phyloP scores from a whole-genome alignment of 805 yeast genomes.

The Candida peoriensis region DNA sequence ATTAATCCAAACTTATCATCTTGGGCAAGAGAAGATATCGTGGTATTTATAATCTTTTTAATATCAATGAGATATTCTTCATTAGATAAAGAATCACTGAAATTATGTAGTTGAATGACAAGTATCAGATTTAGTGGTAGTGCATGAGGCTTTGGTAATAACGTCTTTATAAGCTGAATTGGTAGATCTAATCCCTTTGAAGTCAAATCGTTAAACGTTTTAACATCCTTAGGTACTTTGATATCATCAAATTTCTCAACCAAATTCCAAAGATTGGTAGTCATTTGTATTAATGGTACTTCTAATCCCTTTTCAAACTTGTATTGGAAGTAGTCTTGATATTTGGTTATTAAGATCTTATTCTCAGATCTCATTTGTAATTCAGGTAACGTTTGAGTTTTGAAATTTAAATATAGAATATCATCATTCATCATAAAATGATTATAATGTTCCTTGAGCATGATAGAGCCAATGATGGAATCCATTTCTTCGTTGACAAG shows the following conservation, averaged over 20 bases:
- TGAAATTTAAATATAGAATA: conserved; percentile 32
- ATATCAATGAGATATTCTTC: conserved; percentile 26
- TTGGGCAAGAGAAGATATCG: conserved; percentile 27
- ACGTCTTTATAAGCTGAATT: conserved; percentile 29
- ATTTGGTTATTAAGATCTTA: conserved; percentile 32
- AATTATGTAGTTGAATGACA: conserved; percentile 36
- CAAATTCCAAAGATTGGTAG: conserved; percentile 46
- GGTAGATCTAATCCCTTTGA: conserved; percentile 40
- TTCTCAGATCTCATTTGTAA: conserved; percentile 30
- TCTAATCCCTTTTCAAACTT: conserved; percentile 6
- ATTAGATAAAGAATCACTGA: conserved; percentile 19
- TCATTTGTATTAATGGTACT: conserved; percentile 39
- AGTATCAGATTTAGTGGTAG: conserved; percentile 38
- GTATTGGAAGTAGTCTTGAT: conserved; percentile 30
- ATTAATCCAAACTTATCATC: conserved; percentile 44
- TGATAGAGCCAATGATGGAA: conserved; percentile 36
- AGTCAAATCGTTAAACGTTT: conserved; percentile 31
- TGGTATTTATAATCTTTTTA: conserved; percentile 20
- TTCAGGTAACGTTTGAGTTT: conserved; percentile 40
- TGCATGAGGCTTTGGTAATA: conserved; percentile 36
- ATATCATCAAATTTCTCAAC: conserved; percentile 27
- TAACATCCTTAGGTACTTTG: conserved; percentile 35
- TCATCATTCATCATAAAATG: conserved; percentile 23
- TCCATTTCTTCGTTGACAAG: conserved; percentile 20
- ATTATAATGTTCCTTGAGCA: conserved; percentile 32